Base-by-base conservation (phyloP, 2,329 filamentous ascomycete species). In the Penicillium janthinellum region DNA sequence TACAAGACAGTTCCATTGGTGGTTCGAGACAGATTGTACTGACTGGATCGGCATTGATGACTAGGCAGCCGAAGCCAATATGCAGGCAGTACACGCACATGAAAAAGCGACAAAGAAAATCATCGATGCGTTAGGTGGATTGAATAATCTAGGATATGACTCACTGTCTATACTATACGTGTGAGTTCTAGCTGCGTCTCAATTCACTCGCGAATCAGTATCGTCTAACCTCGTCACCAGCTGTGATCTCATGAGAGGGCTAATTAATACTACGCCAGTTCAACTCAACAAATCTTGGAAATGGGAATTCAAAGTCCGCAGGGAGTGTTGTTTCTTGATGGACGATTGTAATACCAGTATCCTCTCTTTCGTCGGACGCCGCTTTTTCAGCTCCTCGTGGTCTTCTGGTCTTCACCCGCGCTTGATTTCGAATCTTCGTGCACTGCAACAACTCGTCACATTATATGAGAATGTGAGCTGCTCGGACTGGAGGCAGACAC, bases 151-250 rank as follows among this genome's bases (percentile, higher is more conserved):
- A 12, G 64, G 61, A 12, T 61, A 65, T 20, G 58, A 62, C 22
- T 58, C 59, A 17, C 42, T 66, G 15, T 59, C 66, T 10, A 61
- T 63, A 31, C 49, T 66, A 39, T 65, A 67, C 52, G 57, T 63
- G 65, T 67, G 57, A 41, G 58, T 44, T 25, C 17, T 17, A 31
- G 3, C n/a, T 31, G 7, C 4, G 14, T 42, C 17, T n/a, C 1
- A 38, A 42, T 28, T 42, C 3, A 4, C 28, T 7, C 3, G 8
- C 17, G 14, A 20, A 31, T 28, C 7, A 12, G 20, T 8, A 6
- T 20, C 25, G 17, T 20, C 50, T 53, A 41, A 53, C 12, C 38
- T 15, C 4, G 15, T 31, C 12, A n/a, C 14, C n/a, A 53, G 50
- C 11, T 53, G 50, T 11, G 50, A 53, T 12, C 50, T 53, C 35